Evolutionary conservation across 1,284 basidiomycete species (phyloP), one percentile per base, ranked within the genome.

Genomic region (Ceratobasidium sp.): DNA sequence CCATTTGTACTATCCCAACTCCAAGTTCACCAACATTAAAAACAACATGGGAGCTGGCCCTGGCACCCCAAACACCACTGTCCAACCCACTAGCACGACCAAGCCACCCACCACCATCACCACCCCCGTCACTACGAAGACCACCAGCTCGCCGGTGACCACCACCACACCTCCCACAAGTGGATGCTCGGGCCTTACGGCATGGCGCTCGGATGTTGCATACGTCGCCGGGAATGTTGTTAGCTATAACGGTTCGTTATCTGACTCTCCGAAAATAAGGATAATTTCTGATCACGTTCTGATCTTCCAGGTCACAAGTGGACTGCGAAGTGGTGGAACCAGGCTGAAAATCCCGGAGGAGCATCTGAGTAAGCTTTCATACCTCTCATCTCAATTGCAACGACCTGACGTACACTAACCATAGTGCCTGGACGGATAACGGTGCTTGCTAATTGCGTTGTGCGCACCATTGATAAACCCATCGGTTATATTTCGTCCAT

Each of bases 1-100:
- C 77, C 91, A 93, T 75, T 84, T 93, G 73, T 78, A 78, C 27
- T 81, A 77, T 69, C 74, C 75, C 2, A 69, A 85, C 85, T 78
- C 76, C 68, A 78, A 77, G 72, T 81, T 76, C 73, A 77, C 77
- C 27, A 82, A 82, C 69, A 69, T 81, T 43, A 72, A 76, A 40
- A 70, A 74, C 40, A 72, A 76, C 15, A 76, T 77, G 75, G 71
- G 70, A 29, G 25, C 53, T 43, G 57, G 50, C n/a, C n/a, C n/a
- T n/a, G n/a, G n/a, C n/a, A n/a, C n/a, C 34, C 43, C 64, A 17
- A 52, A 13, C 22, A 71, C 67, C 49, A 64, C 47, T 31, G 47
- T 47, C 15, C n/a, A 22, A 20, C 58, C 56, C 40, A 55, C 42
- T 17, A 57, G 55, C 35, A 22, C 65, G 3, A 56, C 52, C 20